These are phyloP conservation scores for Trichoderma orchidacearum DNA, from an alignment of 495 filamentous ascomycete genomes.

Conservation along the genomic window DNA sequence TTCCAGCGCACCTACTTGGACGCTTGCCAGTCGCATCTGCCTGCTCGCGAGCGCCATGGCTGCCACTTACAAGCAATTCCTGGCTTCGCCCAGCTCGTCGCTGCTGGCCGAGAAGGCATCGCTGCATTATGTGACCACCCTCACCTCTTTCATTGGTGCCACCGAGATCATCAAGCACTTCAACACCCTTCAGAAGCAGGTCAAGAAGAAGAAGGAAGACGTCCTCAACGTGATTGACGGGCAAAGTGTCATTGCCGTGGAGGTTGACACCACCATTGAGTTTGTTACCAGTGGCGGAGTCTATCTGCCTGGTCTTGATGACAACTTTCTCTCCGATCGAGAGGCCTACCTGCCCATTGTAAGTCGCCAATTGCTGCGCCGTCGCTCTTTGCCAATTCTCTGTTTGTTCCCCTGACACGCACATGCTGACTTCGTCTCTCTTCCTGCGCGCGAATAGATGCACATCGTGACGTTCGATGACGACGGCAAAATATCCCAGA, in stretches of 20 bases:
- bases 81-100: slow-evolving; percentile 51
- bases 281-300: slow-evolving; percentile 70
- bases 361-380: slow-evolving; percentile 17
- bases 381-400: background rate
- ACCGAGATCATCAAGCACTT: slow-evolving; percentile 71
- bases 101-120: slow-evolving; percentile 57
- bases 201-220: slow-evolving; percentile 70
- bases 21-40: background rate
- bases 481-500: slow-evolving; percentile 62
- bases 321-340: slow-evolving; percentile 85
- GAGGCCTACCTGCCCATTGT: slow-evolving; percentile 74
- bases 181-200: slow-evolving; percentile 42
- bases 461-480: slow-evolving; percentile 81
- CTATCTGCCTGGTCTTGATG: slow-evolving; percentile 81
- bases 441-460: slow-evolving; percentile 38
- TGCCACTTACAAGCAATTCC: slow-evolving; percentile 63
- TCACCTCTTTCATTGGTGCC: slow-evolving; percentile 53
- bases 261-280: slow-evolving; percentile 72
- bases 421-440: background rate
- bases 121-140: slow-evolving; percentile 86
- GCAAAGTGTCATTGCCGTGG: slow-evolving; percentile 51
- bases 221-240: slow-evolving; percentile 60
- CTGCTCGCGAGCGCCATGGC: slow-evolving; percentile 47
- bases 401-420: background rate
- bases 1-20: background rate